Evolutionary conservation across 2,329 filamentous ascomycete species (phyloP).

Genomic region (Bisporella sp.): DNA sequence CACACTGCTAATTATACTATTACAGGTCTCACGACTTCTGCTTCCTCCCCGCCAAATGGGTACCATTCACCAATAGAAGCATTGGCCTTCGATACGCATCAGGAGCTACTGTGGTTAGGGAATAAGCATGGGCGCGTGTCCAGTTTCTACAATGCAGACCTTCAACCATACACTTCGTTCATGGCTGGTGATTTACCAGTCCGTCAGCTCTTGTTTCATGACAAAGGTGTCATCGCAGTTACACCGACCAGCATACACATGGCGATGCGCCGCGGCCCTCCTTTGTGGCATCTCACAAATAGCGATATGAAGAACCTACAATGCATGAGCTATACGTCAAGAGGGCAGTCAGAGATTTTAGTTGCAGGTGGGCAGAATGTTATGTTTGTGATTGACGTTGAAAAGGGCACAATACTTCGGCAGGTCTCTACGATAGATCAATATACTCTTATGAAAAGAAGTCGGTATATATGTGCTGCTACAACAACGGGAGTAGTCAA

Average conservation of each 20-base stretch:
- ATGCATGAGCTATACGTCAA: conserved; percentile 94
- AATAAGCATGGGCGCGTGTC: conserved; percentile 81
- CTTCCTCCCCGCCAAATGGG: conserved; percentile 66
- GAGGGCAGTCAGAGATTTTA: conserved; percentile 74
- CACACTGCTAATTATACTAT: conserved; percentile 18
- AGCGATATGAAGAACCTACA: conserved; percentile 77
- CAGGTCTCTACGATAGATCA: conserved; percentile 65
- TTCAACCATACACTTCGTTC: conserved; percentile 87
- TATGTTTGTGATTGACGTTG: conserved; percentile 71
- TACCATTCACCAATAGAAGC: conserved; percentile 66
- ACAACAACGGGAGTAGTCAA: conserved; percentile 77
- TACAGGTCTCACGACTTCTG: conserved; percentile 67
- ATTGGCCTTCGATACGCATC: conserved; percentile 79
- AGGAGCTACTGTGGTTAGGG: conserved; percentile 90
- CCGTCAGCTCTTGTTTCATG: conserved; percentile 83
- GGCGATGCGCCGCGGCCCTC: conserved; percentile 71
- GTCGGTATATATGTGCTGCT: conserved; percentile 85
- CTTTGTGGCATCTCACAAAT: conserved; percentile 83
- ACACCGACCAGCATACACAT: conserved; percentile 82
- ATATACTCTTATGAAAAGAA: conserved; percentile 89
- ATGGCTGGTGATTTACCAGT: conserved; percentile 72
- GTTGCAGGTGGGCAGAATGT: conserved; percentile 79
- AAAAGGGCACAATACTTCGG: conserved; percentile 66
- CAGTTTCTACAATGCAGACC: conserved; percentile 75
- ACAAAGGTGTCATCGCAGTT: conserved; percentile 82